These are phyloP conservation scores for Alternaria burnsii DNA, from an alignment of 2,329 filamentous ascomycete genomes.

Conservation along the genomic window DNA sequence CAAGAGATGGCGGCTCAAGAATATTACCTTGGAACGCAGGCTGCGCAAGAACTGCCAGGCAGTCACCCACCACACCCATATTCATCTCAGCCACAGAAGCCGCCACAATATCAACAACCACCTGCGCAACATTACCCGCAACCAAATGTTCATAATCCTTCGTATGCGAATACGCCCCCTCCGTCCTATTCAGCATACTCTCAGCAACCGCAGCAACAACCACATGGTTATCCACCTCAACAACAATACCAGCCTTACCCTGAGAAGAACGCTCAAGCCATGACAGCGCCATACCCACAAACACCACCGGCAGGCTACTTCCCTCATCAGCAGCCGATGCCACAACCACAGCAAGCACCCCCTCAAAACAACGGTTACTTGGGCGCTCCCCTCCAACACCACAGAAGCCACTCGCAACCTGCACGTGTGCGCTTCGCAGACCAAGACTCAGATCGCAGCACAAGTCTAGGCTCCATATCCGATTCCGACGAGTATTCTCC, in stretches of 20 bases:
- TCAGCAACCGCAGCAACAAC: constrained; percentile 34
- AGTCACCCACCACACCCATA: constrained; percentile 26
- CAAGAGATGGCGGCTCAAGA: constrained; percentile 46
- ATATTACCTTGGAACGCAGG: constrained; percentile 42
- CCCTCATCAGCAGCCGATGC: constrained; percentile 13
- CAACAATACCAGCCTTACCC: constrained; percentile 14
- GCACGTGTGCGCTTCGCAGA: constrained; percentile 44
- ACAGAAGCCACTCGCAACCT: constrained; percentile 45
- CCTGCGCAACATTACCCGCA: constrained; percentile 17
- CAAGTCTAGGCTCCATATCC: constrained; percentile 27
- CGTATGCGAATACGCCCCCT: constrained; percentile 20
- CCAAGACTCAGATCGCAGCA: constrained; percentile 30
- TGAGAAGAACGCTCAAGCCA: constrained; percentile 15
- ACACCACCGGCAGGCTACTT: constrained; percentile 30
- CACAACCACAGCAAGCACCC: constrained; percentile 16
- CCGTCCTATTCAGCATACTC: constrained; percentile 24
- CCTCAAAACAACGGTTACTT: constrained; percentile 32
- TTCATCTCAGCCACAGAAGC: constrained; percentile 22
- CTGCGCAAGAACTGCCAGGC: constrained; percentile 30
- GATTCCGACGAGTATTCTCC: constrained; percentile 27
- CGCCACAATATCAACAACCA: constrained; percentile 27
- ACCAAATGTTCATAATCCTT: constrained; percentile 18
- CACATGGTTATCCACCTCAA: constrained; percentile 29
- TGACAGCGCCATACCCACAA: constrained; percentile 25
- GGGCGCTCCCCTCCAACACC: constrained; percentile 36